Percentiles rank a stretch among this genome's conserved stretches.
Evolutionary conservation across 495 filamentous ascomycete genomes (phyloP).

Genomic region (Penicillium tannophilum): DNA sequence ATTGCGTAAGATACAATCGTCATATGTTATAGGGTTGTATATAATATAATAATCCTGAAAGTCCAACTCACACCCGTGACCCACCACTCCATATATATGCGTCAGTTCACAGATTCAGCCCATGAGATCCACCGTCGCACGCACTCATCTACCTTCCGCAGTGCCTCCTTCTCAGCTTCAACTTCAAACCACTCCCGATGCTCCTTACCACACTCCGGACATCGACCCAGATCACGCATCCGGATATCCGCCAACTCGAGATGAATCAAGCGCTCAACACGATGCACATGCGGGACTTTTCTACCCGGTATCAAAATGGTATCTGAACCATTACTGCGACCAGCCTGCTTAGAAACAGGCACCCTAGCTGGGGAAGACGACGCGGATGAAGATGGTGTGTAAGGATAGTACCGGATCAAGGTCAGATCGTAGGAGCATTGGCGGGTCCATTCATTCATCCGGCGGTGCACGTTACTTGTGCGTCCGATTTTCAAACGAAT

Average conservation of each 20-base stretch:
- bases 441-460: constrained; percentile 87
- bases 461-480: constrained; percentile 84
- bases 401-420: constrained; percentile 89
- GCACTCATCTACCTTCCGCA: constrained; percentile 79
- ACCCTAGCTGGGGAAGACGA: constrained; percentile 29
- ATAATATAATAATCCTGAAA: neutral
- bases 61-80: neutral
- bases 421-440: constrained; percentile 89
- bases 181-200: constrained; percentile 98
- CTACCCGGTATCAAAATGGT: constrained; percentile 38
- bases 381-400: constrained; percentile 59
- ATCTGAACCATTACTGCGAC: constrained; percentile 9
- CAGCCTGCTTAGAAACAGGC: constrained; percentile 3
- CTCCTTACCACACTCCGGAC: constrained; percentile 78
- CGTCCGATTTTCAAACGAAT: constrained; percentile 92
- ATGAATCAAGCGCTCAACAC: constrained; percentile 89
- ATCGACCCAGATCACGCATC: constrained; percentile 68
- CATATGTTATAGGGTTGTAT: neutral
- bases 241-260: constrained; percentile 76
- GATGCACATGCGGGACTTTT: constrained; percentile 87
- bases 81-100: neutral
- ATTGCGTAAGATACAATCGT: no score
- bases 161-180: constrained; percentile 67
- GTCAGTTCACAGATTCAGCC: constrained; percentile 50
- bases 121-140: constrained; percentile 86